These are phyloP conservation scores for Setomelanomma holmii DNA, from an alignment of 2,329 filamentous ascomycete species.

Conservation along the genomic window DNA sequence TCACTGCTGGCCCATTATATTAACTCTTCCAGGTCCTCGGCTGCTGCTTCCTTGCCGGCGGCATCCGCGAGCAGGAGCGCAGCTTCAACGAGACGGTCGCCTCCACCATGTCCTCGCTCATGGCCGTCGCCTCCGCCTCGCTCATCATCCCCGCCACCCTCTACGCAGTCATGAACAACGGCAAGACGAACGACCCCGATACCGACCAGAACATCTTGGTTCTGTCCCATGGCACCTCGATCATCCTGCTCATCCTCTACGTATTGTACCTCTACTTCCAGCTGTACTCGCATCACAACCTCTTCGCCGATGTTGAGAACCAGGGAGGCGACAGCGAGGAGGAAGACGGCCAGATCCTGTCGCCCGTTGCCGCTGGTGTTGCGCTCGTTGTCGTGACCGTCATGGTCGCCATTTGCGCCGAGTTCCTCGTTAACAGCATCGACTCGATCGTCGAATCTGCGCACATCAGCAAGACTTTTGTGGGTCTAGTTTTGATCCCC, in stretches of 20 bases:
- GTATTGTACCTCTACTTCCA: conserved; percentile 63
- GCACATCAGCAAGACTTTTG: conserved; percentile 63
- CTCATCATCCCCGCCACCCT: conserved; percentile 62
- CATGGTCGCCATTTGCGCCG: conserved; percentile 59
- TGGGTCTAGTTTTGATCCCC: conserved; percentile 63
- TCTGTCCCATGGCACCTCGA: conserved; percentile 61
- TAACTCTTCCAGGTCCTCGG: conserved; percentile 59
- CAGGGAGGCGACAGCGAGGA: conserved; percentile 41
- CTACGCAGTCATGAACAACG: conserved; percentile 55
- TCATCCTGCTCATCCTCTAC: conserved; percentile 62
- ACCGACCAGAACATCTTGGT: conserved; percentile 57
- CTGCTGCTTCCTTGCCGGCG: conserved; percentile 61
- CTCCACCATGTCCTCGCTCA: conserved; percentile 73
- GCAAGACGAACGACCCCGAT: conserved; percentile 46
- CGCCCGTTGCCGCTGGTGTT: conserved; percentile 54
- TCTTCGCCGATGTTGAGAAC: conserved; percentile 54
- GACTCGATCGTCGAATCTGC: conserved; percentile 60
- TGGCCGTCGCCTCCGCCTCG: conserved; percentile 63
- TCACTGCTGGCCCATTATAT: conserved; percentile 43
- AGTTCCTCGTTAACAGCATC: conserved; percentile 63
- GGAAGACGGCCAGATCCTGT: conserved; percentile 51
- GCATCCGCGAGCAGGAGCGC: conserved; percentile 53
- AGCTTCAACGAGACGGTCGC: conserved; percentile 77
- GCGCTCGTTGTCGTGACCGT: conserved; percentile 58
- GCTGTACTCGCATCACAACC: conserved; percentile 57